These are phyloP conservation scores for Suillus americanus DNA, from an alignment of 768 basidiomycete species.

Conservation along the genomic window DNA sequence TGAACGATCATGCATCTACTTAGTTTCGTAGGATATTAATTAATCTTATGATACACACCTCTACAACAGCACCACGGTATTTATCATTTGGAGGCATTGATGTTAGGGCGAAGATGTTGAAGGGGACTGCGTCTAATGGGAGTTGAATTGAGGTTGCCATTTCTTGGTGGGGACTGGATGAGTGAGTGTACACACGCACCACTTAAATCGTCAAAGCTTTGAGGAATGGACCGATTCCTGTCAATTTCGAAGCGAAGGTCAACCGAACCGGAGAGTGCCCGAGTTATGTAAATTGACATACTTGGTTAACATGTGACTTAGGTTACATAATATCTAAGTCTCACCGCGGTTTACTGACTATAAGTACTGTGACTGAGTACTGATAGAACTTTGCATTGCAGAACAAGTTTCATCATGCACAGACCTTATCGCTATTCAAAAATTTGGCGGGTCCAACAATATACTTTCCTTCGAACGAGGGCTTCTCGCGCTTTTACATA, in stretches of 20 bases:
- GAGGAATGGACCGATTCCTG: background rate
- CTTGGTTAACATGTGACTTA: no score
- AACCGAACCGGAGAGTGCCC: background rate
- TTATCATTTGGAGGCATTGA: constrained; percentile 40
- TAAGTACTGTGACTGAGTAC: no score
- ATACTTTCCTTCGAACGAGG: no score
- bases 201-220: background rate
- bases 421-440: no score
- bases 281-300: background rate
- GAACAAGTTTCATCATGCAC: no score
- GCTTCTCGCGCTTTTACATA: no score
- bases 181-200: background rate
- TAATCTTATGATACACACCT: constrained; percentile 44
- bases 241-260: background rate
- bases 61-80: constrained; percentile 89
- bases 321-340: no score
- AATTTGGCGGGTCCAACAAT: no score
- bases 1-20: constrained; percentile 6
- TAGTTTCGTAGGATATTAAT: background rate
- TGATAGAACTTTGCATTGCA: no score
- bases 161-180: background rate
- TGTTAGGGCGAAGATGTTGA: background rate
- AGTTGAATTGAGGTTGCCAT: constrained; percentile 13
- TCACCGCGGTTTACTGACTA: no score
- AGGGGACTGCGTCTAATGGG: background rate